Percentiles rank a stretch among this genome's conserved stretches.
Conservation (phyloP, 805 yeast genomes). For the Candida insectorum region DNA sequence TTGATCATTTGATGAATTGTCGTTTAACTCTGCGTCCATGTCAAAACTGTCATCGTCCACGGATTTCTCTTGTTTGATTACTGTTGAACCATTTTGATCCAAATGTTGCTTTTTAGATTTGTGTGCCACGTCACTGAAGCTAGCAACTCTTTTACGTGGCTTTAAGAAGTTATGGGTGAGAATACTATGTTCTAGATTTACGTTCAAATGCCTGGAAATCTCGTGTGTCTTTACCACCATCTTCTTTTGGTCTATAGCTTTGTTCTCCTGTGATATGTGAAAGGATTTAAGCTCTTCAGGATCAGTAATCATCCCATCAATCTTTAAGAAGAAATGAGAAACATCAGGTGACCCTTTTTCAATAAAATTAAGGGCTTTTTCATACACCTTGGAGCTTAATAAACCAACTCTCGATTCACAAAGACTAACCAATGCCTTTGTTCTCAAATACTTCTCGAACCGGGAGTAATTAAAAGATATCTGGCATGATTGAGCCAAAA, state of each 20-base stretch:
- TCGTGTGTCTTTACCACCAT: constrained; percentile 36
- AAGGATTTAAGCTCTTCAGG: constrained; percentile 36
- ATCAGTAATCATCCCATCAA: constrained; percentile 50
- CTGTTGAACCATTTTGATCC: background rate
- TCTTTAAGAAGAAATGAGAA: constrained; percentile 37
- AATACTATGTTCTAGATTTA: constrained; percentile 47
- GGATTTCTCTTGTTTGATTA: constrained; percentile 9
- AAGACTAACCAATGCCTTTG: constrained; percentile 57
- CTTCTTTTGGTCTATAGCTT: constrained; percentile 29
- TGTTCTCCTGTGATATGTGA: constrained; percentile 27
- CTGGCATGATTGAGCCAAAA: constrained; percentile 48
- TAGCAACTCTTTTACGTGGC: constrained; percentile 21
- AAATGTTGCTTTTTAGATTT: constrained; percentile 16
- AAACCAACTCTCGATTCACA: constrained; percentile 69
- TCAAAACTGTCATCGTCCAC: constrained; percentile 1
- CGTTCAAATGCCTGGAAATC: constrained; percentile 33
- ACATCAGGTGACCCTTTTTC: constrained; percentile 54
- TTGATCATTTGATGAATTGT: constrained; percentile 20
- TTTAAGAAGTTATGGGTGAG: constrained; percentile 39
- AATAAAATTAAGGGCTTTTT: constrained; percentile 49
- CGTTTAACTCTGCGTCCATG: constrained; percentile 4
- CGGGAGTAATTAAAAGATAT: constrained; percentile 63
- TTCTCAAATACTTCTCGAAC: constrained; percentile 64
- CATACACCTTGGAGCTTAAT: constrained; percentile 62
- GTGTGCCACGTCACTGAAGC: constrained; percentile 14